These are phyloP conservation scores for Sarocladium oryzae DNA, from an alignment of 2,329 filamentous ascomycete species.

Conservation along the genomic window DNA sequence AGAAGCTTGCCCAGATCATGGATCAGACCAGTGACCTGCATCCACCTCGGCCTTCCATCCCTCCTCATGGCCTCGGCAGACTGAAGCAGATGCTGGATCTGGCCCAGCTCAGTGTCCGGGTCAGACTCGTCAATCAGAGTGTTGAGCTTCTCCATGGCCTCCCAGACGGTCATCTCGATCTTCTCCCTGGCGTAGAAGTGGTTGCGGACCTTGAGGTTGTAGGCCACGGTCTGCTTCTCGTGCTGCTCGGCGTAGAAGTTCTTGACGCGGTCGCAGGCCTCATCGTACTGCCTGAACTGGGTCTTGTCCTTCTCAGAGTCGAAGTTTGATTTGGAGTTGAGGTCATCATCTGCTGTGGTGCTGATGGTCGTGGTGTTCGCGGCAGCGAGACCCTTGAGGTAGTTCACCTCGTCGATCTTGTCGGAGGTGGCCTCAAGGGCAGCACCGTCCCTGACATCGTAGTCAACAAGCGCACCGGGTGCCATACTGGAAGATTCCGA, in stretches of 20 bases:
- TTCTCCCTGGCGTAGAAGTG: slow-evolving; percentile 47
- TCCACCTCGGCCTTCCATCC: slow-evolving; percentile 77
- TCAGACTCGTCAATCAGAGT: slow-evolving; percentile 86
- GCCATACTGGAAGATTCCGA: slow-evolving; percentile 17
- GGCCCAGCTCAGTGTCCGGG: slow-evolving; percentile 78
- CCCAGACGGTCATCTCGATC: slow-evolving; percentile 78
- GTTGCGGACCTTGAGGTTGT: slow-evolving; percentile 74
- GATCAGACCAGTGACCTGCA: slow-evolving; percentile 71
- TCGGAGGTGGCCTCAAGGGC: slow-evolving; percentile 44
- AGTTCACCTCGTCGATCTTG: slow-evolving; percentile 21
- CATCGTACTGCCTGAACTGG: slow-evolving; percentile 75
- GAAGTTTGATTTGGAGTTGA: slow-evolving; percentile 58
- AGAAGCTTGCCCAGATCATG: slow-evolving; percentile 77
- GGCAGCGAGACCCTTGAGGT: slow-evolving; percentile 3
- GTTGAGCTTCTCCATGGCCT: slow-evolving; percentile 90
- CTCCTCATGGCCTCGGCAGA: slow-evolving; percentile 83
- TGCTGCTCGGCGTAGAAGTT: slow-evolving; percentile 74
- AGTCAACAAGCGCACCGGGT: slow-evolving; percentile 18
- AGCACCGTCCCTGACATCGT: slow-evolving; percentile 16
- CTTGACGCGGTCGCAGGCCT: slow-evolving; percentile 77
- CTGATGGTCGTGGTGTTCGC: background rate
- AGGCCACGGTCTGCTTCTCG: slow-evolving; percentile 68
- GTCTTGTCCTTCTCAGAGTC: slow-evolving; percentile 72
- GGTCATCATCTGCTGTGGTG: too few relatives aligned
- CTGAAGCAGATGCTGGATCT: slow-evolving; percentile 87